Evolutionary conservation across 108 stramenopile genomes (phyloP).

Genomic region (Nitzschia sp.): DNA sequence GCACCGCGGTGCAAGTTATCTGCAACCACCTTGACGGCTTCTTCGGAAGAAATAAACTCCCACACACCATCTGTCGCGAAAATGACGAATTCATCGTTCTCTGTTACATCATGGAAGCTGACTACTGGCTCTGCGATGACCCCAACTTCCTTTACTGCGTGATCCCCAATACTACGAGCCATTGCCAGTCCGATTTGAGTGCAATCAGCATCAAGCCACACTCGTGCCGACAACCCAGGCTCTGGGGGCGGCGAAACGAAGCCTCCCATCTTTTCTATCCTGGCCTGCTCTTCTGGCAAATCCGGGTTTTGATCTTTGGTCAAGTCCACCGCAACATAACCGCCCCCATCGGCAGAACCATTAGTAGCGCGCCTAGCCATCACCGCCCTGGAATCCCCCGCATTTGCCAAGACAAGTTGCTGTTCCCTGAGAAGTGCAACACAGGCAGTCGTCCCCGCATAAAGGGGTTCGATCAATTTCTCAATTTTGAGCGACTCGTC

Average conservation of each 20-base stretch:
- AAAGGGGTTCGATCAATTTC: constrained; percentile 72
- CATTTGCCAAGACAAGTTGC: constrained; percentile 81
- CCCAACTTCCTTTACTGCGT: constrained; percentile 87
- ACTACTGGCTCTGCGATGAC: constrained; percentile 95
- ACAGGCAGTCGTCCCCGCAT: constrained; percentile 92
- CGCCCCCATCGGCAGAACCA: too few species aligned
- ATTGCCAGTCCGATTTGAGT: constrained; percentile 96
- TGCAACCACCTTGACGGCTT: constrained; percentile 75
- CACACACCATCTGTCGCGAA: constrained; percentile 95
- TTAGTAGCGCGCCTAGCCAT: constrained; percentile 47
- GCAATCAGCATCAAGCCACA: constrained; percentile 88
- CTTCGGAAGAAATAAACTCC: constrained; percentile 88
- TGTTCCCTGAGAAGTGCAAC: constrained; percentile 75
- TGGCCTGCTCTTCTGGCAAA: constrained; percentile 66
- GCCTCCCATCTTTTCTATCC: constrained; percentile 86
- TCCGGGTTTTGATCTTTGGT: constrained; percentile 93
- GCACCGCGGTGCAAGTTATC: constrained; percentile 57
- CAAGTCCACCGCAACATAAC: constrained; percentile 62
- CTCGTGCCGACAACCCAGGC: constrained; percentile 84
- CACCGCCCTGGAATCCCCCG: constrained; percentile 93
- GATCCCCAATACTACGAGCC: constrained; percentile 95
- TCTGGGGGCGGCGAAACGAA: constrained; percentile 93
- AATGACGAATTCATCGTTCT: constrained; percentile 83
- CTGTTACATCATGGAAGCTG: constrained; percentile 47
- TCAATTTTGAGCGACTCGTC: constrained; percentile 74